Base-by-base conservation (phyloP, 2,329 filamentous ascomycete species). In the Atkinsonella hypoxylon region DNA sequence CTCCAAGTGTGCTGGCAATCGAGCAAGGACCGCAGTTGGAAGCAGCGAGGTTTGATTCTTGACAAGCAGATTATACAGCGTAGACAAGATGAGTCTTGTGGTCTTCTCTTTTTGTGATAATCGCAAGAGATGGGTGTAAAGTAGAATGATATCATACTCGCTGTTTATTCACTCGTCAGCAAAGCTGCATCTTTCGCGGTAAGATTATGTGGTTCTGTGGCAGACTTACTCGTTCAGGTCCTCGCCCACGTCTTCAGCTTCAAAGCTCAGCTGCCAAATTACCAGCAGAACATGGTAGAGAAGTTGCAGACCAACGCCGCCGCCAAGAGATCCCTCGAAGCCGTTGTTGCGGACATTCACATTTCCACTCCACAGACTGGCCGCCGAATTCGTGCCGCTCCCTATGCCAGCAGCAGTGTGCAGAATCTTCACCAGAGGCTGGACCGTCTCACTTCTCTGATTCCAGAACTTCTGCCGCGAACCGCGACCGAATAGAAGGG, bases 31-130 rank as follows among this genome's bases (percentile, higher is more conserved):
- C 1, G 93, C 90, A 2, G 85, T 84, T 8, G 91, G 90, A 51
- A 97, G 82, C 66, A 83, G 69, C 65, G 86, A 77, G 77, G 86
- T 72, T 70, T 79, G 67, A 74, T 88, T 83, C 54, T 74, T 72
- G 43, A 73, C 72, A 38, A 96, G 80, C 43, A 98, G 82, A 69
- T 95, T 97, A 65, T 85, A 79, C 40, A 98, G 78, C 8, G 91
- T 96, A 10, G 89, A 89, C 43, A 97, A 77, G 44, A 96, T 80
- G 49, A 98, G 78, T 31, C 93, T 83, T 0, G 91, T 97, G 1
- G 91, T 97, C 76, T 98, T 98, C 67, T 97, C 93, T 68, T 98
- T 98, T 43, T 91, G 90, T 2, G 93, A 97, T 41, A 95, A 75
- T 50, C 89, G 85, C 50, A 98, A 76, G 38, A 98, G 82, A 57